A percentile compares a stretch with the other conserved stretches of the same genome.
Conservation (phyloP, 768 basidiomycete genomes). For the Leucogyrophana mollusca region DNA sequence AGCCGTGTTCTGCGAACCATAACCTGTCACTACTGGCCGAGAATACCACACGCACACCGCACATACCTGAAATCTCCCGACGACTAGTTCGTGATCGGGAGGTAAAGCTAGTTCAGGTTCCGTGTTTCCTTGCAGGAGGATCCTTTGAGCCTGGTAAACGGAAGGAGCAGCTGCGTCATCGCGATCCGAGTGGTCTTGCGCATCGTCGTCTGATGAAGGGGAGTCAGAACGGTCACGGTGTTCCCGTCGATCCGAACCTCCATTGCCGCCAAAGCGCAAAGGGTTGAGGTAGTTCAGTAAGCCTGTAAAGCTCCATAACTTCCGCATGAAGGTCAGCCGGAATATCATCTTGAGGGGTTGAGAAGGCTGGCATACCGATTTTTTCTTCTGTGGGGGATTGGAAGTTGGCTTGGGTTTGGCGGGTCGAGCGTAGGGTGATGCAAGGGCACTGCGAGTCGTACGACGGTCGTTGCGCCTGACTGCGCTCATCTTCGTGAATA, state of each 20-base stretch:
- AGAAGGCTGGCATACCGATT: constrained; percentile 41
- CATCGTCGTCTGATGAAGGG: constrained; percentile 22
- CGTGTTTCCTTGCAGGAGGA: background rate
- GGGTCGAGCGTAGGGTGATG: constrained; percentile 59
- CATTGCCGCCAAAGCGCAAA: constrained; percentile 29
- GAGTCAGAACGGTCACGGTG: constrained; percentile 11
- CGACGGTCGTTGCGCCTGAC: constrained; percentile 46
- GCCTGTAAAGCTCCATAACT: constrained; percentile 53
- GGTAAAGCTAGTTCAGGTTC: no score
- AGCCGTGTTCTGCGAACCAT: no score
- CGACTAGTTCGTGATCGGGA: no score
- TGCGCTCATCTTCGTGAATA: constrained; percentile 48
- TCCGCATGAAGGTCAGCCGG: constrained; percentile 10
- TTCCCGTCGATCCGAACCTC: constrained; percentile 21
- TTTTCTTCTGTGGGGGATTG: constrained; percentile 32
- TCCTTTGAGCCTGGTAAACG: background rate
- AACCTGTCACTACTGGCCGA: no score
- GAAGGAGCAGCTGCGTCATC: background rate
- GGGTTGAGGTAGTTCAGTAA: constrained; percentile 55
- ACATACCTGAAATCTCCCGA: no score
- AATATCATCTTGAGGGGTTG: constrained; percentile 1
- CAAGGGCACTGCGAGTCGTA: constrained; percentile 32
- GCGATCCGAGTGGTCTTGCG: constrained; percentile 7
- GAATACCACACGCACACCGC: no score
- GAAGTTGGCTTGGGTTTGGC: constrained; percentile 8